phyloP scores from a whole-genome alignment of 805 yeast genomes.

The Metschnikowia shivogae region DNA sequence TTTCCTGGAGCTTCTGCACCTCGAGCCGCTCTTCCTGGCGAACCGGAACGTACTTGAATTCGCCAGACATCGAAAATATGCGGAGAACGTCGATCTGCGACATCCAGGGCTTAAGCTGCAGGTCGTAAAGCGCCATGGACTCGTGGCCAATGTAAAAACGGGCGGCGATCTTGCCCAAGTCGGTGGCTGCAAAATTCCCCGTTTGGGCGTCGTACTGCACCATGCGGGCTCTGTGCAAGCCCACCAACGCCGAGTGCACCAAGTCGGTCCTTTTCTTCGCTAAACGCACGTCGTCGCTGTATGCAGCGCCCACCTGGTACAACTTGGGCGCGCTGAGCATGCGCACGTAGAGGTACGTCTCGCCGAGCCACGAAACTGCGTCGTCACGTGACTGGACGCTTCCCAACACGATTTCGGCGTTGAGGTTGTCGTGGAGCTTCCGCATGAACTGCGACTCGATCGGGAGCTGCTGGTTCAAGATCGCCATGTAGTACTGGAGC shows the following conservation, averaged over 20 bases:
- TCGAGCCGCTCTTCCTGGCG: constrained; percentile 84
- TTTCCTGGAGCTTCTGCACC: constrained; percentile 59
- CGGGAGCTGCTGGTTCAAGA: constrained; percentile 87
- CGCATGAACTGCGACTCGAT: constrained; percentile 84
- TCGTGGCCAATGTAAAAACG: constrained; percentile 75
- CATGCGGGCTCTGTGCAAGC: constrained; percentile 54
- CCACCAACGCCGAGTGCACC: constrained; percentile 68
- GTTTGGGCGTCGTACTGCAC: constrained; percentile 49
- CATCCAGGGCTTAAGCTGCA: constrained; percentile 58
- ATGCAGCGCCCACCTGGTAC: constrained; percentile 71
- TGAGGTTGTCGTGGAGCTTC: constrained; percentile 65
- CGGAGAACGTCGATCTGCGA: constrained; percentile 71
- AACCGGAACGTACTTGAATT: constrained; percentile 78
- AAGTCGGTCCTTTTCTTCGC: constrained; percentile 58
- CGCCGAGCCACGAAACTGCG: constrained; percentile 76
- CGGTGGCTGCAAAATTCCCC: constrained; percentile 46
- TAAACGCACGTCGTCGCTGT: constrained; percentile 46
- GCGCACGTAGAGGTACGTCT: constrained; percentile 74
- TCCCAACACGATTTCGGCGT: constrained; percentile 85
- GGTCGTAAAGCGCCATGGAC: constrained; percentile 67
- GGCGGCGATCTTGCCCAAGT: constrained; percentile 79
- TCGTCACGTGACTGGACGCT: constrained; percentile 55
- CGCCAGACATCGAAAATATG: constrained; percentile 76
- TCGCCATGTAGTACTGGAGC: constrained; percentile 81
- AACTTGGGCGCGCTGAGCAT: constrained; percentile 69